phyloP scores from a whole-genome alignment of 2,329 filamentous ascomycete genomes.

The Colletotrichum abscissum region DNA sequence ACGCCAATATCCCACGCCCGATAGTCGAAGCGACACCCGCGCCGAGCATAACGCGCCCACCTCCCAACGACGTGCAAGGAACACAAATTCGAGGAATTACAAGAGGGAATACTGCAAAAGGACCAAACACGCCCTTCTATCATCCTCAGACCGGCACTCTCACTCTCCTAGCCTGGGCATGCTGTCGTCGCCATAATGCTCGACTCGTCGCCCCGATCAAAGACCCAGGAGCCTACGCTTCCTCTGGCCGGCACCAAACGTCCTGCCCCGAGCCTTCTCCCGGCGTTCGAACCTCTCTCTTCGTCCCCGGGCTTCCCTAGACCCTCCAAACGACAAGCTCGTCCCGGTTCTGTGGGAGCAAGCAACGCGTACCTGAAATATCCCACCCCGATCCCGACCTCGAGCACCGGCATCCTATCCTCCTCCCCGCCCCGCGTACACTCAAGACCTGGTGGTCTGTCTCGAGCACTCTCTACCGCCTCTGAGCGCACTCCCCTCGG shows the following conservation, averaged over 20 bases:
- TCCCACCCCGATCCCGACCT: conserved; percentile 93
- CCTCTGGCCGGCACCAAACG: conserved; percentile 66
- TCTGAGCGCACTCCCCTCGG: conserved; percentile 87
- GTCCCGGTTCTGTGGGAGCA: conserved; percentile 47
- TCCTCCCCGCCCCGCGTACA: conserved; percentile 78
- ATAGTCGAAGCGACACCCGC: conserved; percentile 23
- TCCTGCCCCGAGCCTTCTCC: conserved; percentile 75
- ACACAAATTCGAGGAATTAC: background rate
- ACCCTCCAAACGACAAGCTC: conserved; percentile 74
- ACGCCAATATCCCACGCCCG: conserved; percentile 33
- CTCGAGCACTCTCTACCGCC: conserved; percentile 65
- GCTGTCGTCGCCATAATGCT: conserved; percentile 42
- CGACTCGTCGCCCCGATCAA: conserved; percentile 53
- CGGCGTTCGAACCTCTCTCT: conserved; percentile 83
- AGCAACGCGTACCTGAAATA: conserved; percentile 73
- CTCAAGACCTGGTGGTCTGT: conserved; percentile 16
- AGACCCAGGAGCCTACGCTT: conserved; percentile 48
- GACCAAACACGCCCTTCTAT: background rate
- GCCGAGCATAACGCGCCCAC: conserved; percentile 25
- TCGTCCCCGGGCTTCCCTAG: conserved; percentile 80
- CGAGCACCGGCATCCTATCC: conserved; percentile 89
- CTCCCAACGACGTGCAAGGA: conserved; percentile 25
- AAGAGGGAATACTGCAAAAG: background rate
- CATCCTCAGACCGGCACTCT: background rate
- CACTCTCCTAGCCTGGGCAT: conserved; percentile 24